Conservation (phyloP, 139 green algal genomes). For the Marvania coccoides region DNA sequence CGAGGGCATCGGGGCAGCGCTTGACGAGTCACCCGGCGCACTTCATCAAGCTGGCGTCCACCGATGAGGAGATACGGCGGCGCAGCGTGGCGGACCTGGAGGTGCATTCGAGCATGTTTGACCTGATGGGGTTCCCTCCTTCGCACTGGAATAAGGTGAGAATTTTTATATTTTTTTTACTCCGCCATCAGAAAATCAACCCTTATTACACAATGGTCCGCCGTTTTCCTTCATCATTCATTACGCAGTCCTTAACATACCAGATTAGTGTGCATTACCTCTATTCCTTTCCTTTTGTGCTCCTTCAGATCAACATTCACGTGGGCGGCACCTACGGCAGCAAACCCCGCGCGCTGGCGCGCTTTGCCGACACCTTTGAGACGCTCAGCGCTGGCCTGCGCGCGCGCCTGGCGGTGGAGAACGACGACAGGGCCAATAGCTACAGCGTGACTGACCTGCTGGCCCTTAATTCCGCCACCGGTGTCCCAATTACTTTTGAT, state of each 20-base stretch:
- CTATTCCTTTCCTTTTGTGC: background rate
- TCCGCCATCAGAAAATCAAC: too few species aligned
- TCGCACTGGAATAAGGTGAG: slow-evolving; percentile 45
- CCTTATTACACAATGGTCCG: too few species aligned
- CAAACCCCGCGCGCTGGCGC: slow-evolving; percentile 38
- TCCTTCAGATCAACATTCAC: slow-evolving; percentile 58
- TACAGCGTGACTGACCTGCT: slow-evolving; percentile 44
- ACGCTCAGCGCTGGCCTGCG: slow-evolving; percentile 34
- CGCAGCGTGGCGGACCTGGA: slow-evolving; percentile 49
- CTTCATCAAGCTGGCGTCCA: slow-evolving; percentile 34
- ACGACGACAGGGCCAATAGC: slow-evolving; percentile 44
- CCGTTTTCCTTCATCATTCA: too few species aligned
- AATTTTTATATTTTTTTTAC: background rate
- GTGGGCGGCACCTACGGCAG: slow-evolving; percentile 42
- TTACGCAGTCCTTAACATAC: too few species aligned
- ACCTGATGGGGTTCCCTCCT: slow-evolving; percentile 55
- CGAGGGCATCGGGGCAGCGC: slow-evolving; percentile 30
- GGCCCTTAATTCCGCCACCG: slow-evolving; percentile 6
- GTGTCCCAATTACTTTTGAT: slow-evolving; percentile 59
- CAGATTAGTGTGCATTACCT: background rate
- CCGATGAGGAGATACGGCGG: slow-evolving; percentile 4
- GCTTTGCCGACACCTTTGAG: slow-evolving; percentile 42
- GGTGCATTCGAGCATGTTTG: slow-evolving; percentile 47
- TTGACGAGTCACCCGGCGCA: slow-evolving; percentile 56
- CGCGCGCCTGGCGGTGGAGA: slow-evolving; percentile 52